Base-by-base conservation (phyloP, 805 yeast genomes). In the Phaffomyces antillensis region DNA sequence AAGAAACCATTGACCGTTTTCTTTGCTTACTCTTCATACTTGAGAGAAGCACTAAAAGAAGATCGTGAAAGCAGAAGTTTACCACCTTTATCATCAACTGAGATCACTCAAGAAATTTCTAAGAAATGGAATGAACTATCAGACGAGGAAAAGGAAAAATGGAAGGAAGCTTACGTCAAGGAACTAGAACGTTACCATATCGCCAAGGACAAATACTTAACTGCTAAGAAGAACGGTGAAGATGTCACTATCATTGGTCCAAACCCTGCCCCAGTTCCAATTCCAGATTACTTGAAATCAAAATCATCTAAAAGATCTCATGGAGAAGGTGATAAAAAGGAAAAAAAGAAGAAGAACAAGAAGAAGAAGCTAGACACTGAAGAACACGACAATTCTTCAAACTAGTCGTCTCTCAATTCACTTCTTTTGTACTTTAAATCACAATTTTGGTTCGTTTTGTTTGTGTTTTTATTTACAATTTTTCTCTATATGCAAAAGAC, bases 1-100 rank as follows among this genome's bases (percentile, higher is more conserved):
- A 88, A 86, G 73, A 89, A 89, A 59, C 98, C 99, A 15, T 71
- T 87, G 59, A 89, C 96, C 20, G 84, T 86, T 38, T 90, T 81
- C 69, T 86, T 91, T 64, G 75, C 81, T 36, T 91, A 80, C 65
- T 80, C 87, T 43, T 81, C 84, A 52, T 80, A 78, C 52, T 76
- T 80, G 52, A 81, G 96, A 58, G 84, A 83, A 50, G 68, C 73
- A 34, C 73, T 90, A 50, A 78, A 82, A 45, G 81, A 76, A 43
- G 89, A 85, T 50, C 76, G 95, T 59, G 73, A 68, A 45, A 66
- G 66, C 33, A 68, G 72, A 36, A 81, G 84, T 31, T 70, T 73
- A 55, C 76, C 83, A 15, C 77, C 86, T 11, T 72, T 84, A 52
- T 72, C 83, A 11, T 85, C 88, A 36, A 76, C 81, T 18, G 96